phyloP scores from a whole-genome alignment of 768 basidiomycete species.

The Chlorophyllum brunneum region DNA sequence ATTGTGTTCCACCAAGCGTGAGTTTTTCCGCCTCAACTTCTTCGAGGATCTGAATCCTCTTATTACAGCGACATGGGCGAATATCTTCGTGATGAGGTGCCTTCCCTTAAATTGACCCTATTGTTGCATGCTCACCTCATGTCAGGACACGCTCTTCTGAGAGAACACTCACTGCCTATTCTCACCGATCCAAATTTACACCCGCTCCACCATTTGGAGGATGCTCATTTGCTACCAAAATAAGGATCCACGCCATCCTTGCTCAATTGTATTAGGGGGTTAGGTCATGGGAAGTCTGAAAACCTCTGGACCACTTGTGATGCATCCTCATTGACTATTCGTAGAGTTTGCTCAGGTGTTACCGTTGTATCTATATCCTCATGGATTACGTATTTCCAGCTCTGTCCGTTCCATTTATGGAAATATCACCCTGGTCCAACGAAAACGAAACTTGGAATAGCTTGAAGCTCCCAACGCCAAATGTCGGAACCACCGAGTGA shows the following conservation, averaged over 20 bases:
- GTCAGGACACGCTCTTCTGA: conserved; percentile 72
- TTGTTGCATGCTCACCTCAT: conserved; percentile 23
- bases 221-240: no score
- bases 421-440: no score
- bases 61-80: conserved; percentile 87
- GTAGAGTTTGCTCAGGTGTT: not conserved
- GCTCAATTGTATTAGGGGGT: conserved; percentile 4
- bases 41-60: conserved; percentile 3
- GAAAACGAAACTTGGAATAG: no score
- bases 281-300: not conserved
- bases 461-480: no score
- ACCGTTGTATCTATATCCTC: not conserved
- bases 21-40: conserved; percentile 21
- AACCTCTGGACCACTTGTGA: not conserved
- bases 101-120: conserved; percentile 16
- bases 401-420: no score
- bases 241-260: no score
- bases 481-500: no score
- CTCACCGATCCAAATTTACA: no score
- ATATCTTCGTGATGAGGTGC: conserved; percentile 93
- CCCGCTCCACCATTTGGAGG: no score
- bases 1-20: conserved; percentile 99
- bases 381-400: no score
- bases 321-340: not conserved
- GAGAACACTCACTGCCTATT: conserved; percentile 14